phyloP scores from a whole-genome alignment of 2,329 filamentous ascomycete genomes.

The Alternaria panax region DNA sequence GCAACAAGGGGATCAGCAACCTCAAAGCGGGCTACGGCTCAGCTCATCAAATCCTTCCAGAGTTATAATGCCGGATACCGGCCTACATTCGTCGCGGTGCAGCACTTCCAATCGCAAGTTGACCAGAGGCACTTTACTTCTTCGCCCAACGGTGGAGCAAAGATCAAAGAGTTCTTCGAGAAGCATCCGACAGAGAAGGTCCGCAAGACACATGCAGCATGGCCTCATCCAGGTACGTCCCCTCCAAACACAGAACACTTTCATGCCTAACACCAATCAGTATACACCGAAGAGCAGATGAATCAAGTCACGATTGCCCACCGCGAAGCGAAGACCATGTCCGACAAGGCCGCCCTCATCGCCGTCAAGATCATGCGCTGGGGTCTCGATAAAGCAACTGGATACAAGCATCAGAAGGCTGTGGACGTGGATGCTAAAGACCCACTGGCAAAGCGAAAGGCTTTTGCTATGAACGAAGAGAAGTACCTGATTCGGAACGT shows the following conservation, averaged over 20 bases:
- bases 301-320: conserved; percentile 75
- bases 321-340: conserved; percentile 72
- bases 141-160: conserved; percentile 38
- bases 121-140: conserved; percentile 53
- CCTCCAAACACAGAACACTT: not conserved
- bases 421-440: conserved; percentile 48
- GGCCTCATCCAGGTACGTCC: conserved; percentile 56
- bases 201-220: conserved; percentile 56
- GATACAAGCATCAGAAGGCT: conserved; percentile 74
- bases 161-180: conserved; percentile 58
- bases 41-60: conserved; percentile 50
- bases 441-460: conserved; percentile 63
- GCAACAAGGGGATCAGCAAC: conserved; percentile 37
- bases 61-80: conserved; percentile 38
- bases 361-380: conserved; percentile 79
- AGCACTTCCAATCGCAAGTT: conserved; percentile 31
- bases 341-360: conserved; percentile 80
- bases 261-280: conserved; percentile 44
- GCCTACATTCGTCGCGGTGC: conserved; percentile 44
- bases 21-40: conserved; percentile 48
- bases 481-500: conserved; percentile 92
- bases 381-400: conserved; percentile 82
- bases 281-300: conserved; percentile 82
- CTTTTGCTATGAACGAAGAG: conserved; percentile 75
- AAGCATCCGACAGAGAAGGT: conserved; percentile 55